Conservation (phyloP, 805 yeast species). For the Saccharomycopsis malanga region DNA sequence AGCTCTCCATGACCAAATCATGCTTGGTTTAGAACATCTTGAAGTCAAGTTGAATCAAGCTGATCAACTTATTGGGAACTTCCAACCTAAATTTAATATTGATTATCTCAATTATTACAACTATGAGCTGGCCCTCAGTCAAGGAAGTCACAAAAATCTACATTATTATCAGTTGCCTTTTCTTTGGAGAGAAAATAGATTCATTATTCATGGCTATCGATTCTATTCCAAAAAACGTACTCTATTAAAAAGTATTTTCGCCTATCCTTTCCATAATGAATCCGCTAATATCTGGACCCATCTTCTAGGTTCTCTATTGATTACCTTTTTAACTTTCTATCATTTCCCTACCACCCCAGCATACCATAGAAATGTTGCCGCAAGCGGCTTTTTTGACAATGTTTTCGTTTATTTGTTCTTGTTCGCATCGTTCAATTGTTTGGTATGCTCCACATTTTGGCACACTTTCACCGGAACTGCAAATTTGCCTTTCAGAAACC, state of each 20-base stretch:
- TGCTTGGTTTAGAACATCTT: slow-evolving; percentile 14
- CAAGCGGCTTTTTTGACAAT: slow-evolving; percentile 35
- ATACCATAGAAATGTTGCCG: slow-evolving; percentile 30
- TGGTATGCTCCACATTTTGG: slow-evolving; percentile 77
- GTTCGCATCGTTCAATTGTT: slow-evolving; percentile 66
- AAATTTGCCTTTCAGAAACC: slow-evolving; percentile 49
- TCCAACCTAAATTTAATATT: slow-evolving; percentile 17
- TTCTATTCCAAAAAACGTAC: slow-evolving; percentile 58
- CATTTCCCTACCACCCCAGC: slow-evolving; percentile 59
- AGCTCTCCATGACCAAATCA: slow-evolving; percentile 11
- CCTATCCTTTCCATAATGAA: slow-evolving; percentile 67
- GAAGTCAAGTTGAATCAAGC: slow-evolving; percentile 14
- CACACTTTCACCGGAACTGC: slow-evolving; percentile 85
- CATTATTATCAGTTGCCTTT: slow-evolving; percentile 85
- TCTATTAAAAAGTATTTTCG: slow-evolving; percentile 54
- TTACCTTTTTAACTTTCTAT: slow-evolving; percentile 48
- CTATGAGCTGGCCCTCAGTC: slow-evolving; percentile 38
- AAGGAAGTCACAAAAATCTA: slow-evolving; percentile 43
- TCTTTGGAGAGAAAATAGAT: slow-evolving; percentile 90
- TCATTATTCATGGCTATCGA: slow-evolving; percentile 76
- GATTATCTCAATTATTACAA: slow-evolving; percentile 34
- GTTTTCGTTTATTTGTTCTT: slow-evolving; percentile 57
- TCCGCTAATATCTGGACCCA: slow-evolving; percentile 94
- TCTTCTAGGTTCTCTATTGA: slow-evolving; percentile 54
- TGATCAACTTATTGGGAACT: slow-evolving; percentile 19